Conservation (phyloP, 768 basidiomycete genomes). For the Leucocoprinus sp. region DNA sequence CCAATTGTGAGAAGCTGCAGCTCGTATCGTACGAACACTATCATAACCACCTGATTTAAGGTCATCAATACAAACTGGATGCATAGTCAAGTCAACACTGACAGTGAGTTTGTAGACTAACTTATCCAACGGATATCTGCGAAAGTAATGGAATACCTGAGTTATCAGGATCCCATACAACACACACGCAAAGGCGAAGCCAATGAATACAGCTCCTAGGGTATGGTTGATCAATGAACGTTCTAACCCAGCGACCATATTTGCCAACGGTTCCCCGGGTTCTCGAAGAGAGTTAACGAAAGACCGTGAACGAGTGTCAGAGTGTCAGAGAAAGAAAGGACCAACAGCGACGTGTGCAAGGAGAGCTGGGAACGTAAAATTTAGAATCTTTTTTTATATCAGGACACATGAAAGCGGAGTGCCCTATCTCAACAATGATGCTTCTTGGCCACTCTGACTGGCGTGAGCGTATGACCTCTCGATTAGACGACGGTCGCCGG, state of each 20-base stretch:
- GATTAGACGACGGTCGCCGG: neutral
- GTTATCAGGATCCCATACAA: constrained; percentile 48
- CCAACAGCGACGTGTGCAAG: neutral
- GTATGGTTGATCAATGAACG: constrained; percentile 31
- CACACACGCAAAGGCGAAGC: constrained; percentile 44
- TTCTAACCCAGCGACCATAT: neutral
- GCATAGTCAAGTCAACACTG: constrained; percentile 18
- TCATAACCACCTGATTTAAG: constrained; percentile 27
- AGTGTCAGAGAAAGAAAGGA: neutral
- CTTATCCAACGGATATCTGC: constrained; percentile 46
- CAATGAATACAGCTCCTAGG: constrained; percentile 53
- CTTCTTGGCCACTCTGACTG: constrained; percentile 2
- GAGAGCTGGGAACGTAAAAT: neutral
- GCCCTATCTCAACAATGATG: neutral
- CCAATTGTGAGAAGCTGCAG: neutral
- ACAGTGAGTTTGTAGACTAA: constrained; percentile 42
- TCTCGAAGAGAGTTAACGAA: no score
- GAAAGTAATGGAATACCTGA: constrained; percentile 49
- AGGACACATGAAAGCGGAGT: neutral
- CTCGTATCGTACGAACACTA: constrained; percentile 23
- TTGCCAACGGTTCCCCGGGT: neutral
- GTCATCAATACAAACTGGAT: neutral
- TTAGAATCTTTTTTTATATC: constrained; percentile 1
- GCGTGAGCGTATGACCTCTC: neutral
- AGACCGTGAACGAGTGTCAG: neutral